Percentiles rank a stretch among this genome's conserved stretches.
phyloP scores from a whole-genome alignment of 805 yeast genomes.

The Pichia deserticola region DNA sequence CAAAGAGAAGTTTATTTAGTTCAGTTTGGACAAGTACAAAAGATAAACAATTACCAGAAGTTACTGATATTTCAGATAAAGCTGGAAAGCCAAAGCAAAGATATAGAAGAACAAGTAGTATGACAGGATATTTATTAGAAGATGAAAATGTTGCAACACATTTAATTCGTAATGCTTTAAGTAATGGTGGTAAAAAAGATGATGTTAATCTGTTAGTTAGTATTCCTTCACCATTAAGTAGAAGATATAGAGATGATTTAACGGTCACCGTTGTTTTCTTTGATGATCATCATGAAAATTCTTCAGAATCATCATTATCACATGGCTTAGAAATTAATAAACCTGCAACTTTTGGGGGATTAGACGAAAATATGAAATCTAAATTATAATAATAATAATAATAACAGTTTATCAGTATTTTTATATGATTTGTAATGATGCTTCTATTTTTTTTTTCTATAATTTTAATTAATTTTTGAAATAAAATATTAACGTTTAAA shows the following conservation, averaged over 20 bases:
- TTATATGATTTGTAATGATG: too few relatives aligned
- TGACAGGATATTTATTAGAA: conserved; percentile 49
- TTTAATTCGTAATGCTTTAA: conserved; percentile 83
- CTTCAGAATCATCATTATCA: conserved; percentile 33
- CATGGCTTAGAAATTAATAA: conserved; percentile 49
- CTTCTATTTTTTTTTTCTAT: too few relatives aligned
- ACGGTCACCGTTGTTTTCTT: conserved; percentile 95
- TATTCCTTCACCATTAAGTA: conserved; percentile 84
- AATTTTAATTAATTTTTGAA: too few relatives aligned
- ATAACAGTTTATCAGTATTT: too few relatives aligned
- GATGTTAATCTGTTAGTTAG: conserved; percentile 83
- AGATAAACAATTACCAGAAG: conserved; percentile 47
- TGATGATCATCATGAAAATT: conserved; percentile 48
- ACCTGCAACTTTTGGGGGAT: conserved; percentile 53
- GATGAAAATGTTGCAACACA: conserved; percentile 92
- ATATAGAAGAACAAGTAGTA: conserved; percentile 41
- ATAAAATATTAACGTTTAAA: too few relatives aligned
- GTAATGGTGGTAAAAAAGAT: conserved; percentile 79
- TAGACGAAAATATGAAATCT: conserved; percentile 34
- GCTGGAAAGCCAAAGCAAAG: conserved; percentile 65
- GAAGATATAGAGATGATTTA: conserved; percentile 91
- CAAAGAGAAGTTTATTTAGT: conserved; percentile 39
- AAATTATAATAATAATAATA: conserved; percentile 30
- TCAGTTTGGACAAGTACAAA: conserved; percentile 28
- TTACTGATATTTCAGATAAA: conserved; percentile 53